A percentile compares a stretch with the other conserved stretches of the same genome.
These are phyloP conservation scores for Choiromyces venosus DNA, from an alignment of 495 filamentous ascomycete species.

Conservation along the genomic window DNA sequence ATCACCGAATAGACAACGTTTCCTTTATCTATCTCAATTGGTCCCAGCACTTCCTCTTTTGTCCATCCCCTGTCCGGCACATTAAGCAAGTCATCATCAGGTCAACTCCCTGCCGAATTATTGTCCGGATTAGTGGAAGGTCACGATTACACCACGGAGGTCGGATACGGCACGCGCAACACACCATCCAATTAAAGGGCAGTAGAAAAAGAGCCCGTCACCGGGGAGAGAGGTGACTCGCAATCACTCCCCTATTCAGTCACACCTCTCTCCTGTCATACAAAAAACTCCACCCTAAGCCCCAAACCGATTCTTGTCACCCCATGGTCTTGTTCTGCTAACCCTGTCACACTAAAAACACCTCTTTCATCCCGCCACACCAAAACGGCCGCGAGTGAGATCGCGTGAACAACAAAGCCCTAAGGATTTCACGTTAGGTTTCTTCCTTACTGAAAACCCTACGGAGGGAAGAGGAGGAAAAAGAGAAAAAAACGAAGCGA, in stretches of 20 bases:
- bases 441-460: not conserved
- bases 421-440: not conserved
- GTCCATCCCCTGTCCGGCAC: too few relatives aligned
- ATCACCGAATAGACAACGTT: too few relatives aligned
- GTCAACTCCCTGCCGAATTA: too few relatives aligned
- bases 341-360: not conserved
- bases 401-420: not conserved
- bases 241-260: not conserved
- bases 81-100: too few relatives aligned
- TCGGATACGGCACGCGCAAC: too few relatives aligned
- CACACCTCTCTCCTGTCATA: not conserved
- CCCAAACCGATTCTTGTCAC: not conserved
- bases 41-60: too few relatives aligned
- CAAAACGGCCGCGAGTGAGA: not conserved
- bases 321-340: not conserved
- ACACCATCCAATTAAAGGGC: too few relatives aligned
- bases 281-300: not conserved
- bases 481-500: not conserved
- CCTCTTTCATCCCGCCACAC: not conserved
- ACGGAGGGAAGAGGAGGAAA: not conserved
- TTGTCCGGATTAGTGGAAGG: too few relatives aligned
- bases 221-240: not conserved
- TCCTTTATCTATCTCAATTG: too few relatives aligned
- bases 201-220: too few relatives aligned
- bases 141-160: too few relatives aligned